A percentile compares a stretch with the other conserved stretches of the same genome.
These are phyloP conservation scores for Lyophyllum atratum DNA, from an alignment of 768 basidiomycete species.

Conservation along the genomic window DNA sequence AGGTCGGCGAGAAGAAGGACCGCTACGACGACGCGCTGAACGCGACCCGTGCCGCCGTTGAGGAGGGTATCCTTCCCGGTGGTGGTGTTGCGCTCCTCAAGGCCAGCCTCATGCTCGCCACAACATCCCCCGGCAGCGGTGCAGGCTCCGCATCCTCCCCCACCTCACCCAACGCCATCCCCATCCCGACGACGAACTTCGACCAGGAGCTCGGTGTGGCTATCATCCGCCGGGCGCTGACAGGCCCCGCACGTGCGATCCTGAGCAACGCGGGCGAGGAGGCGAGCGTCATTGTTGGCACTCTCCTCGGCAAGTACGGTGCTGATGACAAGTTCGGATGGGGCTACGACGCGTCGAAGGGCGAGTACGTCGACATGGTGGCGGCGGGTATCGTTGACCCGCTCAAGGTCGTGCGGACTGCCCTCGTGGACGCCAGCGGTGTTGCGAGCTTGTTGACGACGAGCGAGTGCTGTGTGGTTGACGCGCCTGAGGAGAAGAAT, in stretches of 20 bases:
- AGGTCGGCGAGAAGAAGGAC: constrained; percentile 99
- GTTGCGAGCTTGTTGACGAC: constrained; percentile 95
- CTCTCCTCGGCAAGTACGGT: constrained; percentile 70
- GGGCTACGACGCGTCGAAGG: constrained; percentile 92
- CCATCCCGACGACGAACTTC: constrained; percentile 86
- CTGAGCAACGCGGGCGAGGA: constrained; percentile 95
- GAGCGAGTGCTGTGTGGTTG: constrained; percentile 90
- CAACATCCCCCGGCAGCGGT: constrained; percentile 45
- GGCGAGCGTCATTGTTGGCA: constrained; percentile 89
- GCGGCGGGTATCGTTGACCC: constrained; percentile 93
- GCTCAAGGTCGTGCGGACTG: constrained; percentile 92
- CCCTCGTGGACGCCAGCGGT: constrained; percentile 88
- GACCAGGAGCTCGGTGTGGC: constrained; percentile 96
- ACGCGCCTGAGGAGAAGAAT: constrained; percentile 81
- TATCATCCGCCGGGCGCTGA: constrained; percentile 87
- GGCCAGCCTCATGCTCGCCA: constrained; percentile 71
- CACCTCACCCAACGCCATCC: constrained; percentile 56
- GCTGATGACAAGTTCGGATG: constrained; percentile 75
- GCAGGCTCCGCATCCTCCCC: constrained; percentile 52
- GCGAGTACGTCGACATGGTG: constrained; percentile 96
- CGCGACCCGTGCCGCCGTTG: constrained; percentile 97
- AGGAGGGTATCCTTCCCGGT: constrained; percentile 97
- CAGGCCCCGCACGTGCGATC: constrained; percentile 84
- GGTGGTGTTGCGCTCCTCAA: constrained; percentile 94
- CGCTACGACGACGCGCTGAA: constrained; percentile 96